phyloP scores from a whole-genome alignment of 345 rosid species.

The Eucalyptus sideroxylon region DNA sequence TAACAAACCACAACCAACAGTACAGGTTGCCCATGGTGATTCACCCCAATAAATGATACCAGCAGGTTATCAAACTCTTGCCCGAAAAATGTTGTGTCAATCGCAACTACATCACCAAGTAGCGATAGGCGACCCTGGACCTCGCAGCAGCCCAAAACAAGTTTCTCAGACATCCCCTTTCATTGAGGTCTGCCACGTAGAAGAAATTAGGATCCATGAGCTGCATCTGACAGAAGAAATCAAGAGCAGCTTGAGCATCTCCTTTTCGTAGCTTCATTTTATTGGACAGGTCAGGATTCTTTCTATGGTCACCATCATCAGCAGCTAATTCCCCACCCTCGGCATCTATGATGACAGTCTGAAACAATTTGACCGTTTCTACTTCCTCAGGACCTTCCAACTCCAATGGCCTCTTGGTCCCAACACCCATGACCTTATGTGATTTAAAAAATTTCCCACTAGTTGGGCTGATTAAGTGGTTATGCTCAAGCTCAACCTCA shows the following conservation, averaged over 20 bases:
- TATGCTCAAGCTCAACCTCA: conserved; percentile 65
- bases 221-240: conserved; percentile 56
- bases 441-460: conserved; percentile 55
- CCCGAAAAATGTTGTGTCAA: conserved; percentile 54
- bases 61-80: conserved; percentile 44
- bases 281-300: conserved; percentile 5
- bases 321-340: conserved; percentile 12
- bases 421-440: conserved; percentile 41
- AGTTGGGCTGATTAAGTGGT: conserved; percentile 54
- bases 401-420: conserved; percentile 29
- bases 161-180: conserved; percentile 54
- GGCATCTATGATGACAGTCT: conserved; percentile 29
- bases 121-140: conserved; percentile 65
- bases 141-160: conserved; percentile 72
- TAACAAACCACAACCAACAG: conserved; percentile 54
- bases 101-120: conserved; percentile 47
- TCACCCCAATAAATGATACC: conserved; percentile 51
- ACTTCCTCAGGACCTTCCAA: conserved; percentile 45
- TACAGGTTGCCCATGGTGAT: conserved; percentile 50
- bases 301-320: not conserved
- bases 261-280: conserved; percentile 46
- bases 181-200: conserved; percentile 69
- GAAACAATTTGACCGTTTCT: conserved; percentile 55
- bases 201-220: conserved; percentile 63
- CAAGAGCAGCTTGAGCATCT: conserved; percentile 35